Conservation (phyloP, 1,284 basidiomycete species). For the Trametes sp. region DNA sequence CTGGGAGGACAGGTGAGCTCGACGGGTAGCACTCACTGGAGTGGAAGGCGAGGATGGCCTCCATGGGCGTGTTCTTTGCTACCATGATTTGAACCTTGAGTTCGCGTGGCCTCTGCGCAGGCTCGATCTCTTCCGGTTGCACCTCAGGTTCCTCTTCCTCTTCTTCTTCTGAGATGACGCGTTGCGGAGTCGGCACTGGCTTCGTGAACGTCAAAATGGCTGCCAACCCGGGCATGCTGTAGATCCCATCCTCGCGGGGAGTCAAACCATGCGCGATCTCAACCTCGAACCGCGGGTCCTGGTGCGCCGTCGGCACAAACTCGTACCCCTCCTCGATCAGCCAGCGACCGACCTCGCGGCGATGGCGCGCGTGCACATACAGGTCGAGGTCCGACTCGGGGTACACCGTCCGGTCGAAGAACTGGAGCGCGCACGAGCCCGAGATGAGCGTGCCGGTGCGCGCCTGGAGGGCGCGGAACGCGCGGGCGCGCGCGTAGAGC, state of each 20-base stretch:
- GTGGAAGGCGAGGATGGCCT: constrained; percentile 46
- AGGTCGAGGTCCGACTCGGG: constrained; percentile 57
- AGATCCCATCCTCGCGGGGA: constrained; percentile 17
- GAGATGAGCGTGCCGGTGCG: constrained; percentile 54
- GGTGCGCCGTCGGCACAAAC: constrained; percentile 30
- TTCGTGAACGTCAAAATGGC: constrained; percentile 30
- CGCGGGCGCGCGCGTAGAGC: constrained; percentile 29
- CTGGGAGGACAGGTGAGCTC: not conserved
- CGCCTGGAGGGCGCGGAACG: constrained; percentile 54
- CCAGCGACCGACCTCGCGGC: constrained; percentile 33
- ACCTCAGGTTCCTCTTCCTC: not conserved
- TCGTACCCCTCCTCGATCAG: constrained; percentile 32
- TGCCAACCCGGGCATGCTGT: constrained; percentile 26
- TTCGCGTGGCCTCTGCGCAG: not conserved
- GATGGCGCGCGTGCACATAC: constrained; percentile 44
- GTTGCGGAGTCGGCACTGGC: not conserved
- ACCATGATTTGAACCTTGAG: constrained; percentile 34
- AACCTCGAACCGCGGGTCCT: constrained; percentile 30
- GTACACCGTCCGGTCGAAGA: constrained; percentile 53
- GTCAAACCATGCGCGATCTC: constrained; percentile 23
- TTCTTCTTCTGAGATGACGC: not conserved
- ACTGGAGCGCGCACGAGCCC: constrained; percentile 58
- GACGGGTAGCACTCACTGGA: constrained; percentile 45
- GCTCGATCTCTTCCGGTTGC: not conserved
- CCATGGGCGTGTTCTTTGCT: constrained; percentile 29